phyloP scores from a whole-genome alignment of 2,329 filamentous ascomycete species.

The Huntiella decipiens region DNA sequence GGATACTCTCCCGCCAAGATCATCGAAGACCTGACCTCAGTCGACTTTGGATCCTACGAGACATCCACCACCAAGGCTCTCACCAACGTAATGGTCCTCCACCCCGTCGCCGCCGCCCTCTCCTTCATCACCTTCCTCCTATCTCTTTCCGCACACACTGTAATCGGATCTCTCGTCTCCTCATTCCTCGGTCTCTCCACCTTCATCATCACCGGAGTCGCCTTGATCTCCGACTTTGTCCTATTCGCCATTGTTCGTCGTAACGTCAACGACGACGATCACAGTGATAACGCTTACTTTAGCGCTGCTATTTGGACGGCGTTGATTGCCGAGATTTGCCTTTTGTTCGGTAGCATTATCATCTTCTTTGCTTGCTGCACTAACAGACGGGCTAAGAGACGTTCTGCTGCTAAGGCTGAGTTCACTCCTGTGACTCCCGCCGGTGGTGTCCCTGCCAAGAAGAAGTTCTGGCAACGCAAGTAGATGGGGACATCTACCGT shows the following conservation, averaged over 20 bases:
- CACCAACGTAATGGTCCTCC: slow-evolving; percentile 41
- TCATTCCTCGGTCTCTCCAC: slow-evolving; percentile 29
- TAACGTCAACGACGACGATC: slow-evolving; percentile 29
- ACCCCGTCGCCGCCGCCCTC: slow-evolving; percentile 38
- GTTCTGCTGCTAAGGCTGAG: slow-evolving; percentile 8
- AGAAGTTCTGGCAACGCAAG: slow-evolving; percentile 10
- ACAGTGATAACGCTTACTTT: slow-evolving; percentile 27
- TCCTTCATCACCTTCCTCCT: slow-evolving; percentile 40
- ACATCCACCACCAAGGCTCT: slow-evolving; percentile 28
- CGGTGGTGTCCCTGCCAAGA: slow-evolving; percentile 3
- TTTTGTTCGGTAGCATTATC: slow-evolving; percentile 34
- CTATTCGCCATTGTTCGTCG: slow-evolving; percentile 33
- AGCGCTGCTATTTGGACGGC: slow-evolving; percentile 39
- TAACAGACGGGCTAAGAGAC: slow-evolving; percentile 23
- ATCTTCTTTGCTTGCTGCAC: slow-evolving; percentile 45
- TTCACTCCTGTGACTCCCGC: slow-evolving; percentile 1
- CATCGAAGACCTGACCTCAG: slow-evolving; percentile 21
- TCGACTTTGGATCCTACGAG: slow-evolving; percentile 24
- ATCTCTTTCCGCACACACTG: slow-evolving; percentile 29
- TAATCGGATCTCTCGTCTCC: slow-evolving; percentile 32
- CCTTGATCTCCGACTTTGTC: slow-evolving; percentile 37
- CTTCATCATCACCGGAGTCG: slow-evolving; percentile 29
- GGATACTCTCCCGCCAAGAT: slow-evolving; percentile 36
- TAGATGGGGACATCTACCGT: not conserved
- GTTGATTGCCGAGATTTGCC: slow-evolving; percentile 34